phyloP scores from a whole-genome alignment of 192 early-diverging fungal genomes.

The Podila minutissima region DNA sequence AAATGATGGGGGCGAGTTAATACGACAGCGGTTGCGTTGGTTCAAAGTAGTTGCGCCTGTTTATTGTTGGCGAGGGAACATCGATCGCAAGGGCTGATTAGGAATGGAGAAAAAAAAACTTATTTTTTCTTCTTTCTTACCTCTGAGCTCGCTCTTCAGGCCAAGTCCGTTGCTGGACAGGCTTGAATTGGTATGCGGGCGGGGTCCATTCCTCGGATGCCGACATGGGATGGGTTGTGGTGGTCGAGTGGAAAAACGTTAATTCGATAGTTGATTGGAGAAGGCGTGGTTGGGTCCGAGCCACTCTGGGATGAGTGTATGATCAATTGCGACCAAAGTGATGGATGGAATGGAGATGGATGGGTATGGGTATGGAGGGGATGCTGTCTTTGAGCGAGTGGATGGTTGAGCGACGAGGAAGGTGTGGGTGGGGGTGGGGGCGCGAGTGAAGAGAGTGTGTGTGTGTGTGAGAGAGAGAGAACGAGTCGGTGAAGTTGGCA shows the following conservation, averaged over 20 bases:
- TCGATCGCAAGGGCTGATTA: no score
- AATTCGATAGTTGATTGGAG: not conserved
- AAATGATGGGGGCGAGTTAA: no score
- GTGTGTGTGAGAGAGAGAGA: conserved; percentile 5
- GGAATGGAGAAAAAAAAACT: no score
- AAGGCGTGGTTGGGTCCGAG: not conserved
- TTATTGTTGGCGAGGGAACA: no score
- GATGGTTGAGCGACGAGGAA: not conserved
- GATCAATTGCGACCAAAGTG: no score
- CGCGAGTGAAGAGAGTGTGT: not conserved
- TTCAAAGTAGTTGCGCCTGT: no score
- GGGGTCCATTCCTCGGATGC: conserved; percentile 30
- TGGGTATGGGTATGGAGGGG: no score
- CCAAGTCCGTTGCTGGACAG: conserved; percentile 54
- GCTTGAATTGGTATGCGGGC: conserved; percentile 41
- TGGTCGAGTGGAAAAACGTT: no score
- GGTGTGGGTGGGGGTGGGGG: no score
- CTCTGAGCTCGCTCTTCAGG: conserved; percentile 62
- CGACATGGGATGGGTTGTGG: conserved; percentile 11
- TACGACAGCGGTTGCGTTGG: no score
- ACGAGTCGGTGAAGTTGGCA: conserved; percentile 44
- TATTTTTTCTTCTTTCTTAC: not conserved
- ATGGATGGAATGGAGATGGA: no score
- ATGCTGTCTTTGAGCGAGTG: not conserved
- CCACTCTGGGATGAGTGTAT: not conserved